Percentiles rank a stretch among this genome's conserved stretches.
phyloP scores from a whole-genome alignment of 441 rosid genomes.

The Omphalea diandra region DNA sequence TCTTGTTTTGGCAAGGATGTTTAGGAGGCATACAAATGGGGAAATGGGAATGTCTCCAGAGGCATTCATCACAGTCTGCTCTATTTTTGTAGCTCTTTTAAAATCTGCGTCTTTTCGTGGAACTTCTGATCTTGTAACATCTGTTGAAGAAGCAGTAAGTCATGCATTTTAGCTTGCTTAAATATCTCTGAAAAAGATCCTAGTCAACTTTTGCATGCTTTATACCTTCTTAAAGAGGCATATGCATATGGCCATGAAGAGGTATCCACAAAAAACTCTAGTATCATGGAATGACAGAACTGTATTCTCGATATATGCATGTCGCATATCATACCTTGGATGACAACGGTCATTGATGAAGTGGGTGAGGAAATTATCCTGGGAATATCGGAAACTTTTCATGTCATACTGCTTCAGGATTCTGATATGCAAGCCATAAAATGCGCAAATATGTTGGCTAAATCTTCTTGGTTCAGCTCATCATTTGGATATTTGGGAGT shows the following conservation, averaged over 20 bases:
- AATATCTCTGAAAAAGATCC: constrained; percentile 53
- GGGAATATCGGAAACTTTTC: constrained; percentile 76
- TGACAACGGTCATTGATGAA: constrained; percentile 45
- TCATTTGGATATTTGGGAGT: constrained; percentile 81
- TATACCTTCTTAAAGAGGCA: constrained; percentile 76
- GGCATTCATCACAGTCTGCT: constrained; percentile 59
- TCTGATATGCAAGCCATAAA: constrained; percentile 44
- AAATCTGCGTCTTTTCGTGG: constrained; percentile 50
- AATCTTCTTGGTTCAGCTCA: constrained; percentile 85
- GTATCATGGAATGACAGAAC: constrained; percentile 40
- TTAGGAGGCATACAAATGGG: constrained; percentile 63
- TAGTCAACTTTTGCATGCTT: constrained; percentile 62
- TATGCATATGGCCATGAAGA: constrained; percentile 48
- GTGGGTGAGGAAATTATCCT: constrained; percentile 67
- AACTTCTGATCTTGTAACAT: constrained; percentile 39
- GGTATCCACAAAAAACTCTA: constrained; percentile 32
- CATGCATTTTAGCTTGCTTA: constrained; percentile 73
- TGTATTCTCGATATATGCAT: constrained; percentile 54
- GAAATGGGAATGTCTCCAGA: constrained; percentile 67
- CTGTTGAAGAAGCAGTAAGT: constrained; percentile 60
- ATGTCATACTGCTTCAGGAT: constrained; percentile 55
- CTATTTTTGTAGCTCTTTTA: constrained; percentile 61
- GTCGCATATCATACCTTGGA: constrained; percentile 78
- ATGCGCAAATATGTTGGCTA: constrained; percentile 57
- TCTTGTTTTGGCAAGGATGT: constrained; percentile 60